Evolutionary conservation across 768 basidiomycete species (phyloP).

Genomic region (Mycena indigotica): DNA sequence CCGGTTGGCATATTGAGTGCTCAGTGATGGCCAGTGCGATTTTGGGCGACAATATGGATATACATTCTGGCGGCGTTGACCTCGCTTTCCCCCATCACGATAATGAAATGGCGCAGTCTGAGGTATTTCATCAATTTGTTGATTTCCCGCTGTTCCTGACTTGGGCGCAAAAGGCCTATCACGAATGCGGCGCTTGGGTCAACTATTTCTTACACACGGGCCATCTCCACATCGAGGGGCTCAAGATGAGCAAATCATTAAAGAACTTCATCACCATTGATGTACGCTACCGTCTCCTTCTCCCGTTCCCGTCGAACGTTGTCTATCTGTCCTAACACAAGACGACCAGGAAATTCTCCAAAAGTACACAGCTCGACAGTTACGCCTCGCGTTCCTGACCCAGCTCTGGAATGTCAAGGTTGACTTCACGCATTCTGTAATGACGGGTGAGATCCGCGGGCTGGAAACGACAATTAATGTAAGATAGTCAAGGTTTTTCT

Average conservation of each 20-base stretch:
- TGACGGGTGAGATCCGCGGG: conserved; percentile 86
- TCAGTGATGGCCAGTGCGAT: conserved; percentile 96
- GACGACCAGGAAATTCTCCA: conserved; percentile 87
- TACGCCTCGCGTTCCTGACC: conserved; percentile 88
- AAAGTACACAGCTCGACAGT: conserved; percentile 81
- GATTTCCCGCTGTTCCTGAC: too few relatives aligned
- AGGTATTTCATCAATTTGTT: too few relatives aligned
- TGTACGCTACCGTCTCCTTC: conserved; percentile 44
- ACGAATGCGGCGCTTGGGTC: conserved; percentile 91
- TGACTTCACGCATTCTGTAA: conserved; percentile 89
- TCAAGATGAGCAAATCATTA: conserved; percentile 99
- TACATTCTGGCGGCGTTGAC: conserved; percentile 97
- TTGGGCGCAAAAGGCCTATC: conserved; percentile 73
- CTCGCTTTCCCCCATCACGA: conserved; percentile 99
- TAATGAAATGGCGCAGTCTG: conserved; percentile 97
- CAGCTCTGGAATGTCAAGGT: conserved; percentile 92
- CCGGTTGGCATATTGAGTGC: conserved; percentile 99
- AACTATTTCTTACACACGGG: conserved; percentile 99
- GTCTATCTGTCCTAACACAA: too few relatives aligned
- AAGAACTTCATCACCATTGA: conserved; percentile 99
- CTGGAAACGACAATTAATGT: conserved; percentile 88
- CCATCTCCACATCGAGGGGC: conserved; percentile 95
- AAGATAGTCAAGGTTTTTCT: conserved; percentile 31
- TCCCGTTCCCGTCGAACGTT: too few relatives aligned
- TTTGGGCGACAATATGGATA: conserved; percentile 90